These are phyloP conservation scores for Bryoerythrophyllum caledonicum DNA, from an alignment of 225 moss, liverwort and hornwort species.

Conservation along the genomic window DNA sequence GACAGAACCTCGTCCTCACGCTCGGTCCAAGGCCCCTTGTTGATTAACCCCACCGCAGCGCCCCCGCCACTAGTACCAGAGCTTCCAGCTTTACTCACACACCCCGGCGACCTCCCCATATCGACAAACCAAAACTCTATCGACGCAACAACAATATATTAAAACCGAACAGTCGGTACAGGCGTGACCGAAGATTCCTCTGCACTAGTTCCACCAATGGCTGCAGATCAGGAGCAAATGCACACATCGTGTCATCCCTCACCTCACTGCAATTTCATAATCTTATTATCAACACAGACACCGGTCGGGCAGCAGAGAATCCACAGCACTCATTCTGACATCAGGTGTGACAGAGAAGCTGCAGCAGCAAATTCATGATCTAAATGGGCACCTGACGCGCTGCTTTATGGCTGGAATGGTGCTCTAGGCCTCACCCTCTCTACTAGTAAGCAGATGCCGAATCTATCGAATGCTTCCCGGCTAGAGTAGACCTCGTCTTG, in stretches of 20 bases:
- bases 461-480: too few relatives aligned
- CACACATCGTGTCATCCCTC: too few relatives aligned
- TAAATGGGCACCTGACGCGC: background rate
- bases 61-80: background rate
- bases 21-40: conserved; percentile 59
- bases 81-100: background rate
- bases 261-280: too few relatives aligned
- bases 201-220: background rate
- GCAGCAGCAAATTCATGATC: background rate
- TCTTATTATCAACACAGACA: too few relatives aligned
- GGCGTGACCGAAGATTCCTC: background rate
- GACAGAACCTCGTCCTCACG: conserved; percentile 48
- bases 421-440: too few relatives aligned
- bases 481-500: background rate
- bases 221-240: background rate
- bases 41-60: background rate
- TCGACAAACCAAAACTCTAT: background rate
- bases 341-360: too few relatives aligned
- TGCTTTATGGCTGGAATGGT: too few relatives aligned
- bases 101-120: conserved; percentile 22
- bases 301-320: too few relatives aligned
- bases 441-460: background rate
- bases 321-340: background rate
- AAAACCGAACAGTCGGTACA: background rate
- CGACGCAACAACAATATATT: background rate